Base-by-base conservation (phyloP, 441 rosid genomes). In the Cnidoscolus chayamansa region DNA sequence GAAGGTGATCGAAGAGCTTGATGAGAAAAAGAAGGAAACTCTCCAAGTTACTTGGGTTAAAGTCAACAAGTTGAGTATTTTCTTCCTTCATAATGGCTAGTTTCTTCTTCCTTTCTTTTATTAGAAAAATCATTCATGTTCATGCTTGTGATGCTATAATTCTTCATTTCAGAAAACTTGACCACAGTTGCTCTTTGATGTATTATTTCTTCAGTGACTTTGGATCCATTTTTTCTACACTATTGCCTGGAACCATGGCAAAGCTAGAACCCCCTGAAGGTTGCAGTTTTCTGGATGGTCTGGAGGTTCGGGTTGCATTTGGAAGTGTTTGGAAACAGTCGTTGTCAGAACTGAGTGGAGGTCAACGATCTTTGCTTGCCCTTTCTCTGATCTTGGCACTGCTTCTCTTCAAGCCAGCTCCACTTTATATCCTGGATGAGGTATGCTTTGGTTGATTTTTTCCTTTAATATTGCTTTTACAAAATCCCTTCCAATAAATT, bases 261-360 rank as follows among this genome's bases (percentile, higher is more conserved):
- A 96, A 96, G 81, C 86, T 96, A 65, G 94, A 91, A 75, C 99
- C 98, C 61, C 89, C 93, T 16, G 99, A 90, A 89, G 97, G 97
- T 37, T 74, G 98, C 81, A 91, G 77, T 77, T 93, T 96, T 82
- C 88, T 96, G 68, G 99, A 93, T 80, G 99, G 99, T 79, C 89
- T 96, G 57, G 99, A 93, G 89, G 99, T 93, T 78, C 85, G 98
- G 73, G 97, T 96, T 69, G 99, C 99, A 72, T 96, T 96, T 83
- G 99, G 99, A 30, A 64, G 93, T 75, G 97, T 96, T 45, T 96
- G 98, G 99, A 96, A 96, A 79, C 99, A 93, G 84, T 90, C 98
- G 57, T 77, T 96, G 79, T 96, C 99, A 64, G 99, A 96, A 78
- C 81, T 96, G 65, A 96, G 99, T 60, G 98, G 99, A 72, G 99